phyloP scores from a whole-genome alignment of 768 basidiomycete species.

The Mycena amicta region DNA sequence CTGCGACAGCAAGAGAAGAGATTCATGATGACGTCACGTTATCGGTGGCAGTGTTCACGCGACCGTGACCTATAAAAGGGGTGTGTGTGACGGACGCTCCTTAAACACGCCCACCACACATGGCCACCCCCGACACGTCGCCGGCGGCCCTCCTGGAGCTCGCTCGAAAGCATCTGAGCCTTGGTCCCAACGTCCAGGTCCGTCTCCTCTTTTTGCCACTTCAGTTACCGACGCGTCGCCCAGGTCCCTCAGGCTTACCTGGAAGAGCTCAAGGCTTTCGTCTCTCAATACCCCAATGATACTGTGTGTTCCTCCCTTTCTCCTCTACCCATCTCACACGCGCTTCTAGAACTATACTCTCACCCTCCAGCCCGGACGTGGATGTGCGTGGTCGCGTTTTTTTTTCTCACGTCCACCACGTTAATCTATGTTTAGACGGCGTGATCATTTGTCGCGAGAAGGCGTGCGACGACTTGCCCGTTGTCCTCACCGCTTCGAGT shows the following conservation, averaged over 20 bases:
- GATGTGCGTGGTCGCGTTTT: slow-evolving; percentile 17
- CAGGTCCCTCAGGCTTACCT: background rate
- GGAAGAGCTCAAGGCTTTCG: background rate
- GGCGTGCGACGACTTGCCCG: slow-evolving; percentile 38
- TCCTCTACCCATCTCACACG: background rate
- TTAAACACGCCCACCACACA: too few species aligned
- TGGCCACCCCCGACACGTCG: too few species aligned
- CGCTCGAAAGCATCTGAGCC: too few species aligned
- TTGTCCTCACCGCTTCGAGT: slow-evolving; percentile 35
- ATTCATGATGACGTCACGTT: background rate
- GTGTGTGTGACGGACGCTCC: too few species aligned
- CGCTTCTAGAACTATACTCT: slow-evolving; percentile 8
- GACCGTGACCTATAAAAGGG: too few species aligned
- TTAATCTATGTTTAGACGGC: slow-evolving; percentile 38
- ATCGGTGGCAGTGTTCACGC: too few species aligned
- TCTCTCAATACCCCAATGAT: background rate
- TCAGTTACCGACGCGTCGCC: background rate
- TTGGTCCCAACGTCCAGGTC: too few species aligned
- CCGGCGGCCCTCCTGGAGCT: too few species aligned
- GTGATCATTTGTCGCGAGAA: slow-evolving; percentile 47
- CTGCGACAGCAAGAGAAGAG: slow-evolving; percentile 17
- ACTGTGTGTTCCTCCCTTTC: background rate
- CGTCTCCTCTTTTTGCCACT: background rate
- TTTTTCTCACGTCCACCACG: slow-evolving; percentile 1
- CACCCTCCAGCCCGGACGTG: slow-evolving; percentile 4